These are phyloP conservation scores for Nyctanthes arbortristis DNA, from an alignment of 257 asterid species.

Conservation along the genomic window DNA sequence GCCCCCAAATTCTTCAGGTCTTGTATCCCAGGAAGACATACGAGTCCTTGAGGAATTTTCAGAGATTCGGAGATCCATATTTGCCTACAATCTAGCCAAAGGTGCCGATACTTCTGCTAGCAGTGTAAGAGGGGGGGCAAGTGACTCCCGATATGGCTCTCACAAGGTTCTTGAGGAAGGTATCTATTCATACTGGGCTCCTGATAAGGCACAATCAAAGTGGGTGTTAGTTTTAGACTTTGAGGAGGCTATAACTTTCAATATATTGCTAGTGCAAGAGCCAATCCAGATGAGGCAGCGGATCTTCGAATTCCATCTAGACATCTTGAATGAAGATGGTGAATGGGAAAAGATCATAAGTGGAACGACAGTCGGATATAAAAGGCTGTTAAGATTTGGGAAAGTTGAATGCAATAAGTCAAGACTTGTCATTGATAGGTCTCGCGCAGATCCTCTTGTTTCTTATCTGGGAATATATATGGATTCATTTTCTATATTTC, in stretches of 20 bases:
- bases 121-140: conserved; percentile 58
- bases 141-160: conserved; percentile 41
- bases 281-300: conserved; percentile 97
- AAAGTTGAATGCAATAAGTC: conserved; percentile 42
- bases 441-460: conserved; percentile 65
- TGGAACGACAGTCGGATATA: conserved; percentile 92
- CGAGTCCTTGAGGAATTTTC: conserved; percentile 76
- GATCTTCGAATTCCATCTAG: conserved; percentile 63
- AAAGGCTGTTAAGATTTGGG: conserved; percentile 60
- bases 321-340: conserved; percentile 41
- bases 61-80: conserved; percentile 56
- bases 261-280: conserved; percentile 82
- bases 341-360: conserved; percentile 53
- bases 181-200: conserved; percentile 80
- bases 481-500: conserved; percentile 57
- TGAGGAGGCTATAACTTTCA: conserved; percentile 46
- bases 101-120: conserved; percentile 61
- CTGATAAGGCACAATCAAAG: conserved; percentile 37
- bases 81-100: conserved; percentile 62
- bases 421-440: conserved; percentile 58
- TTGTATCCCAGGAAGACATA: conserved; percentile 76
- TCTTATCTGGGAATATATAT: conserved; percentile 62
- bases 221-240: conserved; percentile 56
- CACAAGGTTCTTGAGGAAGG: conserved; percentile 62
- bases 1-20: conserved; percentile 96